Evolutionary conservation across 2,329 filamentous ascomycete genomes (phyloP).

Genomic region (Neodidymelliopsis sp.): DNA sequence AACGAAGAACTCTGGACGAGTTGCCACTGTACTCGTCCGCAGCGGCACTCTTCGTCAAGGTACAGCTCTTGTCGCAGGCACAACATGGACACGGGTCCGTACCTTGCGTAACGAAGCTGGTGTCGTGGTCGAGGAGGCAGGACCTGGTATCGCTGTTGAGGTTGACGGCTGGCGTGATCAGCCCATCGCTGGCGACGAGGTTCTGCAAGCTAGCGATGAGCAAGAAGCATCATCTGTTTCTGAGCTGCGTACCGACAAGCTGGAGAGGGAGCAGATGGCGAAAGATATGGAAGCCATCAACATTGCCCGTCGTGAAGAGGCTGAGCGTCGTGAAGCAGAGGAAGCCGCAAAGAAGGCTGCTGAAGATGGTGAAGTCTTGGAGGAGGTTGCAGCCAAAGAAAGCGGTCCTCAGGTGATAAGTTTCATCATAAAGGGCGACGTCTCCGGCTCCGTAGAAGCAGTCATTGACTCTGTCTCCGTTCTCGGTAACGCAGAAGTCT

Average conservation of each 20-base stretch:
- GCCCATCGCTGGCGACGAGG: conserved; percentile 84
- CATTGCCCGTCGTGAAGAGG: conserved; percentile 63
- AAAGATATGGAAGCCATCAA: conserved; percentile 81
- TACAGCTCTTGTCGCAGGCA: conserved; percentile 85
- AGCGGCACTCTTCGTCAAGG: conserved; percentile 84
- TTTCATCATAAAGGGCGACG: conserved; percentile 91
- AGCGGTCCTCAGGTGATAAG: conserved; percentile 67
- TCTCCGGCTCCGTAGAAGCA: conserved; percentile 92
- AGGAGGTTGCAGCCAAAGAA: conserved; percentile 54
- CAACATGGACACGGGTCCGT: conserved; percentile 86
- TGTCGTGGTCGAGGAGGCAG: conserved; percentile 72
- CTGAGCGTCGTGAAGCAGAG: conserved; percentile 69
- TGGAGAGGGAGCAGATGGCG: conserved; percentile 70
- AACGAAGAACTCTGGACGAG: conserved; percentile 82
- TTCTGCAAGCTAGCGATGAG: conserved; percentile 83
- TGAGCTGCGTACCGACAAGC: conserved; percentile 75
- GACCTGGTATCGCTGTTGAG: conserved; percentile 89
- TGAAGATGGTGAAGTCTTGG: conserved; percentile 28
- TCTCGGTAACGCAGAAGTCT: conserved; percentile 85
- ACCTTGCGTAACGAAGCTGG: conserved; percentile 86
- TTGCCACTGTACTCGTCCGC: conserved; percentile 87
- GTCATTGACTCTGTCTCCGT: conserved; percentile 78
- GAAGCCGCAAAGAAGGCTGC: conserved; percentile 53
- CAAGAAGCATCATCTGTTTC: conserved; percentile 79
- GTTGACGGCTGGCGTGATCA: conserved; percentile 94